Percentiles rank a stretch among this genome's conserved stretches.
These are phyloP conservation scores for Macrolepiota dolichaula DNA, from an alignment of 768 basidiomycete genomes.

Conservation along the genomic window DNA sequence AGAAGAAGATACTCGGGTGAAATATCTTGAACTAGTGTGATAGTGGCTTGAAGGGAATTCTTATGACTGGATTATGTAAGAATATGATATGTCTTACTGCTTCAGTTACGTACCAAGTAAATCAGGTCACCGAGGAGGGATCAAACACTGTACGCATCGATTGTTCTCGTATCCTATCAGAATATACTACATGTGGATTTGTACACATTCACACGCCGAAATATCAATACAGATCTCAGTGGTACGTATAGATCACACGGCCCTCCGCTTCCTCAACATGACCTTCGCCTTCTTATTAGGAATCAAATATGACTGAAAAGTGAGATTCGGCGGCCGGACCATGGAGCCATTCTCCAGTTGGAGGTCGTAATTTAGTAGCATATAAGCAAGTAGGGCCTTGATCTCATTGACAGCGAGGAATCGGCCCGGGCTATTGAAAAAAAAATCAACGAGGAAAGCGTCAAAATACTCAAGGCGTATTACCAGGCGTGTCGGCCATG, in stretches of 20 bases:
- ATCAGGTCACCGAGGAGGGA: too few species aligned
- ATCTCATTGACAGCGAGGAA: slow-evolving; percentile 37
- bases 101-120: too few species aligned
- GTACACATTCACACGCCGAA: too few species aligned
- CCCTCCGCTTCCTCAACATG: slow-evolving; percentile 11
- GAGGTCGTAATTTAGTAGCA: slow-evolving; percentile 37
- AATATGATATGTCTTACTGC: too few species aligned
- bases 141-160: too few species aligned
- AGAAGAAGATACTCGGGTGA: too few species aligned
- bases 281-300: slow-evolving; percentile 8
- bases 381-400: slow-evolving; percentile 33
- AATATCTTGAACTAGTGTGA: too few species aligned
- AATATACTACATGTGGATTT: too few species aligned
- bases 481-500: slow-evolving; percentile 28
- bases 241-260: not conserved
- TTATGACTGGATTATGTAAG: too few species aligned
- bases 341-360: slow-evolving; percentile 15
- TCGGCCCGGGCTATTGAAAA: slow-evolving; percentile 32
- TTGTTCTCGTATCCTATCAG: too few species aligned
- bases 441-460: not conserved
- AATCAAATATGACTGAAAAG: not conserved
- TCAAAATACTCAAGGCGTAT: not conserved
- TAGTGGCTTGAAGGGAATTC: too few species aligned
- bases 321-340: not conserved
- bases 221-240: too few species aligned